Evolutionary conservation across 176 grass and related monocot species (phyloP).

Genomic region (Tillandsia leiboldiana): DNA sequence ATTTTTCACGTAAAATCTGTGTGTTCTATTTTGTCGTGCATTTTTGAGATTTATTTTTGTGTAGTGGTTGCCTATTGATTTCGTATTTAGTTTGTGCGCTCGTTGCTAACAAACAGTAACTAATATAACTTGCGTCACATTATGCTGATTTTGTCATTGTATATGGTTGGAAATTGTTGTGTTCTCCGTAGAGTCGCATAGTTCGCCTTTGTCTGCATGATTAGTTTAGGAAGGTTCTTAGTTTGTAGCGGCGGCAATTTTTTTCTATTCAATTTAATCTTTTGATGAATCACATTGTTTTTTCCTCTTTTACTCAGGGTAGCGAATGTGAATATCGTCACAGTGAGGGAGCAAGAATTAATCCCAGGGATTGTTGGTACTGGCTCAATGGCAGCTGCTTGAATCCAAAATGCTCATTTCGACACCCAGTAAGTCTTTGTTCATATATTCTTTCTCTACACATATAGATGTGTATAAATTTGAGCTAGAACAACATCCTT

Average conservation of each 20-base stretch:
- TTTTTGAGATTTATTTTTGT: no score
- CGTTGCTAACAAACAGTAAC: no score
- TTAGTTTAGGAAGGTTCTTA: background rate
- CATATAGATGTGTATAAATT: background rate
- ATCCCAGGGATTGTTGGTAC: constrained; percentile 93
- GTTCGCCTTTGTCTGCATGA: background rate
- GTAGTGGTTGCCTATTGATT: no score
- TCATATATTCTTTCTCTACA: background rate
- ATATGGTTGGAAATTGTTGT: background rate
- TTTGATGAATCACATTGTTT: background rate
- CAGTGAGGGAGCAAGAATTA: constrained; percentile 78
- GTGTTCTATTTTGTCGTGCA: no score
- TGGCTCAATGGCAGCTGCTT: constrained; percentile 83
- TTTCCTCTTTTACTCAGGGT: constrained; percentile 37
- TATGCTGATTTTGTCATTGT: no score
- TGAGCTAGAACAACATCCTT: no score
- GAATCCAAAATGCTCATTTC: constrained; percentile 86
- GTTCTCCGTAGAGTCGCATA: background rate
- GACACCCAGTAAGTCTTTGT: constrained; percentile 59
- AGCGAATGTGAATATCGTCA: constrained; percentile 91
- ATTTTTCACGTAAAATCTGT: no score
- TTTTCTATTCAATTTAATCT: constrained; percentile 6
- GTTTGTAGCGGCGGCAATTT: background rate
- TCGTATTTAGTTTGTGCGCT: no score
- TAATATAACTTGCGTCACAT: no score